Conservation (phyloP, 1,284 basidiomycete genomes). For the Microbotryomycetes sp. region DNA sequence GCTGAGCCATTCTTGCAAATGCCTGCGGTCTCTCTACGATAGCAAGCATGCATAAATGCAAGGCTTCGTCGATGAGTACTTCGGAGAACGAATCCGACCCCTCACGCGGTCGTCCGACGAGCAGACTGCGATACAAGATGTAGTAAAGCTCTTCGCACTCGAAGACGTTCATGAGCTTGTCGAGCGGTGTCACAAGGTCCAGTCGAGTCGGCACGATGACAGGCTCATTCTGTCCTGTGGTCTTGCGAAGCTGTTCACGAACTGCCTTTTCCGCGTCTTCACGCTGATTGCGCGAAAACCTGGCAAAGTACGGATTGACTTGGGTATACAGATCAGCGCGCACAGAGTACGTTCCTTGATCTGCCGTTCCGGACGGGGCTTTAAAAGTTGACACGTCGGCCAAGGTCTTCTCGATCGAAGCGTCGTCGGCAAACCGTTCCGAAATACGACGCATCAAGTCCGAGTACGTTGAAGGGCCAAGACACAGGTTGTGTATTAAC, state of each 20-base stretch:
- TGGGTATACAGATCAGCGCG: constrained; percentile 75
- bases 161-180: constrained; percentile 53
- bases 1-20: constrained; percentile 47
- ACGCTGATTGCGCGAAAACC: constrained; percentile 89
- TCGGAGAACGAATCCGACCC: constrained; percentile 46
- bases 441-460: constrained; percentile 87
- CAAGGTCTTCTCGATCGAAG: constrained; percentile 74
- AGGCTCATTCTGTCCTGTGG: constrained; percentile 37
- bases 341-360: constrained; percentile 80
- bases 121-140: constrained; percentile 66
- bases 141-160: constrained; percentile 62
- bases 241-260: constrained; percentile 57
- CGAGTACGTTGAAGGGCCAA: constrained; percentile 81
- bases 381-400: constrained; percentile 74
- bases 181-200: constrained; percentile 61
- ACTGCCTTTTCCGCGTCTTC: constrained; percentile 86
- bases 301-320: constrained; percentile 92
- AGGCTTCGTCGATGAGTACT: constrained; percentile 77
- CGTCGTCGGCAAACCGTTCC: constrained; percentile 80
- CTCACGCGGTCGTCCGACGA: constrained; percentile 44
- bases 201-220: constrained; percentile 65
- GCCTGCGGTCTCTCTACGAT: constrained; percentile 57
- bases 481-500: constrained; percentile 82
- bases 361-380: constrained; percentile 59
- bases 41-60: constrained; percentile 79